Conservation (phyloP, 2,329 filamentous ascomycete genomes). For the Rhynchosporium graminicola region DNA sequence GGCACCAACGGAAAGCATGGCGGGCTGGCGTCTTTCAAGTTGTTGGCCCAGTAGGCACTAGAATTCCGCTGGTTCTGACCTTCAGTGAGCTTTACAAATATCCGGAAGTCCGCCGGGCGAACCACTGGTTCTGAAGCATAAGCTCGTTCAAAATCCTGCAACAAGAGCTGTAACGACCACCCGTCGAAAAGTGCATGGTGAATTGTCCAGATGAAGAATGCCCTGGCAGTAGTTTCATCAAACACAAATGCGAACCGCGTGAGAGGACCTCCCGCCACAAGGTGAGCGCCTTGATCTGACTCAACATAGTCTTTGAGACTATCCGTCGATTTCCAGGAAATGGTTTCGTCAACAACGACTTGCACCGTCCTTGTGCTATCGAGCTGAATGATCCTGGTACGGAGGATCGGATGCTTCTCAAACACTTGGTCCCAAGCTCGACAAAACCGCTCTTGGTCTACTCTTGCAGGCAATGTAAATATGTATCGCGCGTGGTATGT, state of each 20-base stretch:
- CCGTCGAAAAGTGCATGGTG: constrained; percentile 14
- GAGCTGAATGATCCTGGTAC: constrained; percentile 35
- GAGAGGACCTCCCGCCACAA: neutral
- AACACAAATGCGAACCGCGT: neutral
- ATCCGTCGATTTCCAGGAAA: constrained; percentile 17
- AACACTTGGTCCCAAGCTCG: constrained; percentile 22
- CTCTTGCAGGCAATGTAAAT: constrained; percentile 25
- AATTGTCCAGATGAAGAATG: constrained; percentile 7
- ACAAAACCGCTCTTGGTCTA: constrained; percentile 29
- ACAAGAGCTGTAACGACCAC: constrained; percentile 20
- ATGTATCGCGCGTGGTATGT: constrained; percentile 41
- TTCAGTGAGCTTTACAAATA: no score
- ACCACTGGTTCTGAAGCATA: no score
- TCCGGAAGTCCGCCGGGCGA: no score
- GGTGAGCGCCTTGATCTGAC: no score
- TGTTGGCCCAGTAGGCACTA: no score
- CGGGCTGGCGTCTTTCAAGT: no score
- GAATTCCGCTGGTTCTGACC: no score
- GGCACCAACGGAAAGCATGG: no score
- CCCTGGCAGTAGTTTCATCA: neutral
- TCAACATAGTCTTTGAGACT: no score
- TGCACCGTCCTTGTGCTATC: constrained; percentile 31
- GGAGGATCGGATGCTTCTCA: constrained; percentile 16
- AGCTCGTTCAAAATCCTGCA: constrained; percentile 14
- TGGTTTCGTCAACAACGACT: constrained; percentile 21